Evolutionary conservation across 331 rosid species (phyloP), one percentile per base, ranked within the genome.

Genomic region (Quercus phellos): DNA sequence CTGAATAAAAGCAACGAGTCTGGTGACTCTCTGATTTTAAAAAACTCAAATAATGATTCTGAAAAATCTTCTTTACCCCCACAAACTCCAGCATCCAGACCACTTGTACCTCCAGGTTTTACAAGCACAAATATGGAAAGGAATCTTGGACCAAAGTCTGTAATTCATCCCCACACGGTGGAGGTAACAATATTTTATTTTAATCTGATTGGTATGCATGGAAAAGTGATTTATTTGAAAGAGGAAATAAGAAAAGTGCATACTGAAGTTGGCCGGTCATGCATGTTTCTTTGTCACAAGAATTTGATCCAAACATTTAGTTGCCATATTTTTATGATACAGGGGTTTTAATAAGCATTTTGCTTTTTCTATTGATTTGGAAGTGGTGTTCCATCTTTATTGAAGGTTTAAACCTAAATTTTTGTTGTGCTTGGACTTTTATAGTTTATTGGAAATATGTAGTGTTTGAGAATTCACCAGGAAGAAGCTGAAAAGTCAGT

Each of bases 91-190:
- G 88, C 89, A 55, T 75, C 94, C 69, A 91, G 99, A 82, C 99
- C 99, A 34, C 97, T 91, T 74, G 96, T 95, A 53, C 99, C 99
- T 35, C 99, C 99, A 24, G 99, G 99, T 71, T 95, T 95, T 83
- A 78, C 84, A 46, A 88, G 86, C 82, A 51, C 94, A 67, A 46
- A 55, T 80, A 51, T 85, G 83, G 98, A 95, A 17, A 87, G 75
- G 80, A 91, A 79, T 64, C 51, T 74, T 55, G 89, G 79, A 35
- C 38, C 91, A 58, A 91, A 89, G 83, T 79, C 90, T 74, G 58
- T 79, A 55, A 78, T 73, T 46, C 83, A 74, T 80, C 59, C 82
- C 43, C 85, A 68, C 68, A 72, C 85, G 54, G 43, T 72, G 76
- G 97, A 88, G 99, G 99, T 92, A 88, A 74, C 61, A 70, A 27